Base-by-base conservation (phyloP, 805 yeast species). In the Metschnikowia continentalis region DNA sequence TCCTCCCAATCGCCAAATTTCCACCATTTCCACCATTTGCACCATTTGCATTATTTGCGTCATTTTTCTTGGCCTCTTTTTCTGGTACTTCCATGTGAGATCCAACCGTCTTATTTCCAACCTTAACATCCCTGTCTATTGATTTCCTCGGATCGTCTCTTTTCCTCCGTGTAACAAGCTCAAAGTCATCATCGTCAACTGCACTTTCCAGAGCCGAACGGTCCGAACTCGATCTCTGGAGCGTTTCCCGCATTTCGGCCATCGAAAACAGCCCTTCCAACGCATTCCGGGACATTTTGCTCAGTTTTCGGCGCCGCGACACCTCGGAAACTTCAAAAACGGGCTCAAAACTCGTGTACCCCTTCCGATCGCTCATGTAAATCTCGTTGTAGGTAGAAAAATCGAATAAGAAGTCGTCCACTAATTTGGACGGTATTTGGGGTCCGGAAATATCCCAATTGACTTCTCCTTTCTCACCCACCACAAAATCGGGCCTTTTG, bases 311-410 rank as follows among this genome's bases (percentile, higher is more conserved):
- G 49, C 58, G 60, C 39, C 54, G 32, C 5, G 46, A 32, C 5
- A 4, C 43, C 14, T 42, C 36, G 7, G 26, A 32, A 15, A 63
- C 52, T 53, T 74, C 78, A 32, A 72, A 49, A 26, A 71, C 55
- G 2, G 76, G 76, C 32, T 63, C 69, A 54, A 74, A 74, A 5
- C 65, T 59, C 42, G 47, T 23, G 43, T 49, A 67, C 0, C 76
- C 76, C 46, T 63, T 65, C 13, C 61, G 51, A 48, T 71, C 71
- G 48, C 68, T 65, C 63, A 73, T 66, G 45, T 69, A 72, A 2
- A 53, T 48, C 38, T 67, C 69, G 47, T 72, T 71, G 53, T 59
- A 70, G 2, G 14, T 49, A 1, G 41, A 37, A 2, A 56, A 36
- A 39, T 66, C 54, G 14, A 44, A 50, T 8, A 69, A 38, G 45